phyloP scores from a whole-genome alignment of 2,329 filamentous ascomycete species.

The Nothophaeocryptopus gaeumannii region DNA sequence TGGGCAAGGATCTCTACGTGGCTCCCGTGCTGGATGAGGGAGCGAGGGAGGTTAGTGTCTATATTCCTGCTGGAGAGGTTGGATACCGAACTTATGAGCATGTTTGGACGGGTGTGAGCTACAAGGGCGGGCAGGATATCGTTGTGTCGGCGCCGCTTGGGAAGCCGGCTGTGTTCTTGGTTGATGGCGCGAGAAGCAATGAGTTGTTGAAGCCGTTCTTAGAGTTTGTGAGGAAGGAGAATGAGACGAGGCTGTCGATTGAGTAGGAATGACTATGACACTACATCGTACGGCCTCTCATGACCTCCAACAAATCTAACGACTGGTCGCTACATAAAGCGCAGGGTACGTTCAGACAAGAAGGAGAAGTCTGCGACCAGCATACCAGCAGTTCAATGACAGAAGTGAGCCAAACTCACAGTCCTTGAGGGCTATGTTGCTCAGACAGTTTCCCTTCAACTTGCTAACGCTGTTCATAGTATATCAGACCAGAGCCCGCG shows the following conservation, averaged over 20 bases:
- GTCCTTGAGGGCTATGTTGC: no score
- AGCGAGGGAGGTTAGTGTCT: constrained; percentile 25
- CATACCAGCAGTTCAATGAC: no score
- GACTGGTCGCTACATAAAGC: no score
- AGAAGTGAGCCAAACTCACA: no score
- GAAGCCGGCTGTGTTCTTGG: constrained; percentile 31
- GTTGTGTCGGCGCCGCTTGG: constrained; percentile 29
- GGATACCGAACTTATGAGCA: constrained; percentile 25
- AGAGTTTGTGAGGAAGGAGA: constrained; percentile 31
- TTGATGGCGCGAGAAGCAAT: constrained; percentile 23
- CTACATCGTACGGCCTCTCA: no score
- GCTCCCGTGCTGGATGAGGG: constrained; percentile 30
- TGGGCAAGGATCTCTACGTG: constrained; percentile 30
- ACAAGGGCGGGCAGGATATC: constrained; percentile 25
- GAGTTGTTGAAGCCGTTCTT: constrained; percentile 26
- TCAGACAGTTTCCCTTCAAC: no score
- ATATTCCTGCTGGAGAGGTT: constrained; percentile 22
- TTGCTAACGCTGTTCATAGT: no score
- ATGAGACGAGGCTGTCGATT: constrained; percentile 19
- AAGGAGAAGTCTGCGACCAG: no score
- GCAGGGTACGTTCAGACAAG: no score
- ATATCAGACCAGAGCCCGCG: no score
- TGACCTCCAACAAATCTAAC: no score
- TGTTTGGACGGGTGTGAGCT: constrained; percentile 28
- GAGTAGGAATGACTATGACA: background rate